These are phyloP conservation scores for Pichia cephalocereana DNA, from an alignment of 805 yeast genomes.

Conservation along the genomic window DNA sequence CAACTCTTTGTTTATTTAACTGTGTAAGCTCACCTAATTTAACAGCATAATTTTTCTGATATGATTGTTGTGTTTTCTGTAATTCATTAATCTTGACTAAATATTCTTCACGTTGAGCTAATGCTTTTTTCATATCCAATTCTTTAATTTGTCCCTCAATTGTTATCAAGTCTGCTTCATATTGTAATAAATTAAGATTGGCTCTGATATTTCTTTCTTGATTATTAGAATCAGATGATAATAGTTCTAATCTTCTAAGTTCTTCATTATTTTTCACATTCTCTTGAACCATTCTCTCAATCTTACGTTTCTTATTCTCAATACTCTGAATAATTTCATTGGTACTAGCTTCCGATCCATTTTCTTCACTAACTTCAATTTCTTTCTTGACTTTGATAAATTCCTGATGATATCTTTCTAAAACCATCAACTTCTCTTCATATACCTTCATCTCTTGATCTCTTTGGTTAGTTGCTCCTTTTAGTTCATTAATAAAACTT, in stretches of 20 bases:
- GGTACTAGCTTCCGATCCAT: conserved; percentile 3
- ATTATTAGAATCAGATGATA: conserved; percentile 42
- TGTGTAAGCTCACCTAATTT: conserved; percentile 82
- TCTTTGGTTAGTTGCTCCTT: background rate
- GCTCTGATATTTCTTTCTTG: conserved; percentile 50
- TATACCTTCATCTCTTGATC: background rate
- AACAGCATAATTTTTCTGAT: conserved; percentile 61
- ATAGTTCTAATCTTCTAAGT: conserved; percentile 58
- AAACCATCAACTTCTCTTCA: conserved; percentile 17
- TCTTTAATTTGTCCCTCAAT: conserved; percentile 19
- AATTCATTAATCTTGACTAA: conserved; percentile 47
- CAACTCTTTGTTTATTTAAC: conserved; percentile 57
- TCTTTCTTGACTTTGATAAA: conserved; percentile 37
- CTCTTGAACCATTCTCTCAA: background rate
- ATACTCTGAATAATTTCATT: too few species aligned
- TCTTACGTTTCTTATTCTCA: background rate
- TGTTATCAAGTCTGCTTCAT: conserved; percentile 28
- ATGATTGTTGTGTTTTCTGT: conserved; percentile 37
- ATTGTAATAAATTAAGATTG: conserved; percentile 36
- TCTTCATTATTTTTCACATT: conserved; percentile 38
- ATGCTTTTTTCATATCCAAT: conserved; percentile 39
- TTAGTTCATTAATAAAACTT: background rate
- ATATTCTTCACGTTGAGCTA: conserved; percentile 48
- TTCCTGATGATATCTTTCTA: conserved; percentile 35
- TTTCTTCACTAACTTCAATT: conserved; percentile 24